Base-by-base conservation (phyloP, 768 basidiomycete species). In the Termitomyces titanicus region DNA sequence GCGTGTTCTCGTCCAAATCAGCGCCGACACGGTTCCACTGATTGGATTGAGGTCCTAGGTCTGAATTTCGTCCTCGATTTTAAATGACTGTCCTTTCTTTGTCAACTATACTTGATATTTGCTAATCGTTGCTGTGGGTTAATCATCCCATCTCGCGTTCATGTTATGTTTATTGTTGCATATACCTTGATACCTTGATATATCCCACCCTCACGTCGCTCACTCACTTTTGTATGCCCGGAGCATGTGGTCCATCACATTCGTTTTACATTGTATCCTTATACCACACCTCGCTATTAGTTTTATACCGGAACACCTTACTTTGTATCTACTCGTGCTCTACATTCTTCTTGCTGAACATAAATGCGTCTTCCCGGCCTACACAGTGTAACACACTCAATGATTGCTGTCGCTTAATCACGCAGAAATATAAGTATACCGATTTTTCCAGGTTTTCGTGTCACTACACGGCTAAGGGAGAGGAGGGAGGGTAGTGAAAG, bases 1-100 rank as follows among this genome's bases (percentile, higher is more conserved):
- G 35, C 25, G 31, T 55, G n/a, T 53, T 53, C 7, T 54, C 60
- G 34, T 47, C 60, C 27, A 58, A 47, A 48, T 61, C 60, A 10
- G 60, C 51, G 10, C 60, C 60, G 3, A 44, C 44, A 31, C n/a
- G 40, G 15, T 24, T 49, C 43, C 29, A 53, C 10, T 55, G 18
- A 40, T 54, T 48, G 10, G 6, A 40, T 39, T 17, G 27, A 51
- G 38, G 15, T 20, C 3, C 18, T 5, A 27, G n/a, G 15, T 9
- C 22, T 49, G n/a, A 13, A 24, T 46, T 31, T 35, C 5, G 13
- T 37, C 17, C 20, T 43, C n/a, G 6, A 47, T 8, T 29, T 29
- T 29, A 2, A 31, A 3, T 38, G 24, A 8, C 4, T 29, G 15
- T 29, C 12, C 38, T 47, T 47, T 33, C 24, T n/a, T 44, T 43